Percentiles rank a stretch among this genome's conserved stretches.
Evolutionary conservation across 371 early-diverging fungal species (phyloP).

Genomic region (Cokeromyces recurvatus): DNA sequence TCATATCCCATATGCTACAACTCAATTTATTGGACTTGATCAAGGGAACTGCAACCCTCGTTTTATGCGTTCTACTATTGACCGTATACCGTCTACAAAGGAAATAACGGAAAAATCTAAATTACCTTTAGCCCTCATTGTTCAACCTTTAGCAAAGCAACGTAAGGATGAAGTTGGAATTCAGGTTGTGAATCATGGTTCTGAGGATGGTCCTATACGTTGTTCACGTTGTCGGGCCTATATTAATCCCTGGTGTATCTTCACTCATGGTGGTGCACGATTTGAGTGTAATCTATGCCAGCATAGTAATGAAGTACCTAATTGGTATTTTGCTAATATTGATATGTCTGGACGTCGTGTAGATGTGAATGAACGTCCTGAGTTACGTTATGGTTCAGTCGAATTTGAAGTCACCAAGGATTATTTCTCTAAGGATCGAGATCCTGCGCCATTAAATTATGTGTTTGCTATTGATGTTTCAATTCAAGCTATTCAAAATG

Average conservation of each 20-base stretch:
- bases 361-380: slow-evolving; percentile 86
- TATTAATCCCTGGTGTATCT: slow-evolving; percentile 87
- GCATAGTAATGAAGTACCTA: slow-evolving; percentile 83
- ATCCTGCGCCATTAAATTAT: slow-evolving; percentile 70
- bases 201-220: slow-evolving; percentile 81
- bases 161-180: slow-evolving; percentile 77
- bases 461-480: slow-evolving; percentile 96
- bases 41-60: slow-evolving; percentile 93
- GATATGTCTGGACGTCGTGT: slow-evolving; percentile 92
- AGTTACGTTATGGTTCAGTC: slow-evolving; percentile 84
- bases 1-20: slow-evolving; percentile 80
- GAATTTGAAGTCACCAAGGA: slow-evolving; percentile 89
- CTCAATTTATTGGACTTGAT: slow-evolving; percentile 84
- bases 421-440: slow-evolving; percentile 51
- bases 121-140: slow-evolving; percentile 84
- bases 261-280: slow-evolving; percentile 85
- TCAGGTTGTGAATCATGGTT: slow-evolving; percentile 84
- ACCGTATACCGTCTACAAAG: slow-evolving; percentile 82
- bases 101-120: slow-evolving; percentile 76
- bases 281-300: slow-evolving; percentile 92
- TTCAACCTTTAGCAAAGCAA: slow-evolving; percentile 89
- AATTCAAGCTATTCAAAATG: slow-evolving; percentile 78
- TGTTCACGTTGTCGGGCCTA: slow-evolving; percentile 94
- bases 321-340: slow-evolving; percentile 90
- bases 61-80: slow-evolving; percentile 86